phyloP scores from a whole-genome alignment of 1,139 yeast genomes.

The Hyphopichia wangnamkhiaoensis region DNA sequence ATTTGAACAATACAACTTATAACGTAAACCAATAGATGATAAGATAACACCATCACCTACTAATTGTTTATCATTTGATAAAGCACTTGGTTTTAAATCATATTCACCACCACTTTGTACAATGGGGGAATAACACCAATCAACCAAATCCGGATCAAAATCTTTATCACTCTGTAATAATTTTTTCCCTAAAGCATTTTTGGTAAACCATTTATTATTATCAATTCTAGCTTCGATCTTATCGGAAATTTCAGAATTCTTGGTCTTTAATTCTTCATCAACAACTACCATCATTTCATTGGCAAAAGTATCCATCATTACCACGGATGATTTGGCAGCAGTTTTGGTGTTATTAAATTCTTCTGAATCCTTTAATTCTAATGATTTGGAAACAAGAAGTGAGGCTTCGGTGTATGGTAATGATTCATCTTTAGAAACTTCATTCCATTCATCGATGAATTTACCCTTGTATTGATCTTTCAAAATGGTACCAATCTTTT shows the following conservation, averaged over 20 bases:
- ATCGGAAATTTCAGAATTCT: slow-evolving; percentile 75
- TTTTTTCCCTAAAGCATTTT: slow-evolving; percentile 60
- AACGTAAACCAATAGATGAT: slow-evolving; percentile 83
- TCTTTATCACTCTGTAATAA: slow-evolving; percentile 45
- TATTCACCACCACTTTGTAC: slow-evolving; percentile 87
- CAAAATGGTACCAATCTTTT: slow-evolving; percentile 60
- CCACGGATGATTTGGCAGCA: slow-evolving; percentile 79
- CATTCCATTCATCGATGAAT: slow-evolving; percentile 77
- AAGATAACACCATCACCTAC: slow-evolving; percentile 80
- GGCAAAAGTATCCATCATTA: slow-evolving; percentile 79
- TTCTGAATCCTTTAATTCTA: slow-evolving; percentile 79
- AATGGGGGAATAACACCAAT: slow-evolving; percentile 94
- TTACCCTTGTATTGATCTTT: slow-evolving; percentile 84
- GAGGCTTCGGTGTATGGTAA: slow-evolving; percentile 56
- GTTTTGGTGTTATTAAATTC: slow-evolving; percentile 66
- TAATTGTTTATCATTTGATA: slow-evolving; percentile 65
- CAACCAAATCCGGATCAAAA: slow-evolving; percentile 75
- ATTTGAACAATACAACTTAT: slow-evolving; percentile 87
- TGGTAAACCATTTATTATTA: slow-evolving; percentile 67
- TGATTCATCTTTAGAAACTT: slow-evolving; percentile 47
- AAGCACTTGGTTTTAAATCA: slow-evolving; percentile 84
- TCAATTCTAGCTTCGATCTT: slow-evolving; percentile 81
- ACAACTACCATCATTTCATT: slow-evolving; percentile 87
- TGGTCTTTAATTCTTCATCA: slow-evolving; percentile 79
- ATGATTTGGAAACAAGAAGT: slow-evolving; percentile 51